Evolutionary conservation across 768 basidiomycete genomes (phyloP).

Genomic region (Pleurotus cornucopiae): DNA sequence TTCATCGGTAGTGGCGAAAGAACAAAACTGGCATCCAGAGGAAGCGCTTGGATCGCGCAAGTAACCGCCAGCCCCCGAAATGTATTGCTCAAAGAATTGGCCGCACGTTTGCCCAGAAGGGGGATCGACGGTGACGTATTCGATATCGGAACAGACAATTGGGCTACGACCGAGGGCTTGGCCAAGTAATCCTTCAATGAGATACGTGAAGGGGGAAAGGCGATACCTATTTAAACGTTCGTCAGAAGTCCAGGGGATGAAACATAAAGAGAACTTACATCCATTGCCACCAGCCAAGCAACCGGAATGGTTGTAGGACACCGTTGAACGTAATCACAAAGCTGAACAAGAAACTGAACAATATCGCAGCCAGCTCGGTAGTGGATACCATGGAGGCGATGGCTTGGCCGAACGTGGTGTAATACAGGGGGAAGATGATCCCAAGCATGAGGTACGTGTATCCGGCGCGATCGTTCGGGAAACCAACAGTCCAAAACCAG

Average conservation of each 20-base stretch:
- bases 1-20: conserved; percentile 46
- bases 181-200: conserved; percentile 45
- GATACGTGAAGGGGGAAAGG: conserved; percentile 46
- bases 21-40: conserved; percentile 51
- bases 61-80: conserved; percentile 51
- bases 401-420: conserved; percentile 57
- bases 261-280: conserved; percentile 28
- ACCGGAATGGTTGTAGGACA: conserved; percentile 59
- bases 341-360: conserved; percentile 56
- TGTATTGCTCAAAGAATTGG: conserved; percentile 47
- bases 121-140: conserved; percentile 58
- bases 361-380: conserved; percentile 53
- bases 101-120: conserved; percentile 56
- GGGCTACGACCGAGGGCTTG: conserved; percentile 47
- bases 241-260: too few species aligned
- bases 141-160: conserved; percentile 55
- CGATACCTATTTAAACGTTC: conserved; percentile 25
- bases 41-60: conserved; percentile 50
- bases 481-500: conserved; percentile 75
- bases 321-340: conserved; percentile 69
- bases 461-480: conserved; percentile 46
- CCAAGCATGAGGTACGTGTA: conserved; percentile 56
- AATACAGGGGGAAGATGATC: conserved; percentile 59
- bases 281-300: conserved; percentile 70
- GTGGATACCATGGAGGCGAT: conserved; percentile 59